Evolutionary conservation across 768 basidiomycete genomes (phyloP).

Genomic region (Kwoniella sp.): DNA sequence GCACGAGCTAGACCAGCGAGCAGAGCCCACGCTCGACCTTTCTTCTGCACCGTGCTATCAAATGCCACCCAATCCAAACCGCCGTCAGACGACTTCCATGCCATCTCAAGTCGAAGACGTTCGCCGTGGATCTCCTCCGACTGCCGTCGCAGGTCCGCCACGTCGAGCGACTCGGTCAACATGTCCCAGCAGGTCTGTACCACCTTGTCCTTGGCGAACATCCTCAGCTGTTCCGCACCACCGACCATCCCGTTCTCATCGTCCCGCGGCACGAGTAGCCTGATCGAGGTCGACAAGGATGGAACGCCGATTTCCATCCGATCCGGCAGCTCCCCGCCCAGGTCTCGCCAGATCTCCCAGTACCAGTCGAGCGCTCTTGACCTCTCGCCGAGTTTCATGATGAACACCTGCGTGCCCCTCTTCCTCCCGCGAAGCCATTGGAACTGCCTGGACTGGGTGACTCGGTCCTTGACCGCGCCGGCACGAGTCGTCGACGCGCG

Average conservation of each 20-base stretch:
- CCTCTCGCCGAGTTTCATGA: conserved; percentile 75
- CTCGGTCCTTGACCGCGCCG: conserved; percentile 30
- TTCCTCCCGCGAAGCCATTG: conserved; percentile 56
- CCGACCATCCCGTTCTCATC: conserved; percentile 32
- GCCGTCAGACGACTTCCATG: conserved; percentile 65
- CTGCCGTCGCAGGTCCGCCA: conserved; percentile 60
- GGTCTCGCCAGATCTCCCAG: conserved; percentile 76
- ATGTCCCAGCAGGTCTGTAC: conserved; percentile 61
- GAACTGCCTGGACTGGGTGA: conserved; percentile 47
- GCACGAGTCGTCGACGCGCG: conserved; percentile 27
- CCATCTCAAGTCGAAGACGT: conserved; percentile 58
- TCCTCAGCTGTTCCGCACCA: conserved; percentile 51
- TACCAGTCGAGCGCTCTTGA: conserved; percentile 81
- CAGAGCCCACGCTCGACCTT: conserved; percentile 64
- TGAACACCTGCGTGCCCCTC: conserved; percentile 74
- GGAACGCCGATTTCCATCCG: conserved; percentile 70
- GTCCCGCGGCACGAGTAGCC: conserved; percentile 64
- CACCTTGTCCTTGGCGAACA: conserved; percentile 63
- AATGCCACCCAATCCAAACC: conserved; percentile 82
- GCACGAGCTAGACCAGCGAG: conserved; percentile 69
- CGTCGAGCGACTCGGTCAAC: conserved; percentile 59
- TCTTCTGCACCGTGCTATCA: conserved; percentile 58
- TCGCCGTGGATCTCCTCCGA: conserved; percentile 53
- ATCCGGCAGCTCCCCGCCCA: conserved; percentile 68
- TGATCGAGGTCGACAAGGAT: conserved; percentile 62